A percentile compares a stretch with the other conserved stretches of the same genome.
Conservation (phyloP, 2,329 filamentous ascomycete genomes). For the Ceratocystis eucalypticola region DNA sequence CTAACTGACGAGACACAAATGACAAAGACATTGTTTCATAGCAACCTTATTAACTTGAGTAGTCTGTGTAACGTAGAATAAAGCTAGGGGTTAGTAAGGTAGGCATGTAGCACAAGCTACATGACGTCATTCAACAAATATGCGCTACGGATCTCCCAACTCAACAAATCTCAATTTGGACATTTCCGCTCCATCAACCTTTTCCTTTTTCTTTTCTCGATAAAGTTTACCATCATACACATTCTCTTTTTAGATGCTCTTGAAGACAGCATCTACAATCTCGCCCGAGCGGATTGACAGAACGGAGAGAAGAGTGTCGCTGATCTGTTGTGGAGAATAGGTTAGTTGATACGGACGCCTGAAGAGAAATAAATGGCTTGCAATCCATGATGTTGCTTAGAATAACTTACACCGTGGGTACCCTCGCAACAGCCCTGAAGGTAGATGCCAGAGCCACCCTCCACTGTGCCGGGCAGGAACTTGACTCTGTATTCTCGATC, state of each 20-base stretch:
- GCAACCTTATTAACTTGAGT: too few species aligned
- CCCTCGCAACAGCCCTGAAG: constrained; percentile 88
- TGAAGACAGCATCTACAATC: constrained; percentile 62
- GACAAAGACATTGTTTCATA: too few species aligned
- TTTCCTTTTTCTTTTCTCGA: neutral
- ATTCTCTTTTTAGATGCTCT: neutral
- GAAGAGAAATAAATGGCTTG: neutral
- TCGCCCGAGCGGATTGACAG: constrained; percentile 63
- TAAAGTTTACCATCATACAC: neutral
- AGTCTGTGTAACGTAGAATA: too few species aligned
- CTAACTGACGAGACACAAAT: too few species aligned
- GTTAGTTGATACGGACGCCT: constrained; percentile 16
- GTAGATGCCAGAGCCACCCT: constrained; percentile 67
- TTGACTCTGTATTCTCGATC: constrained; percentile 65
- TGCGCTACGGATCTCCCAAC: too few species aligned
- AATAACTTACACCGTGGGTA: constrained; percentile 68
- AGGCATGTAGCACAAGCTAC: too few species aligned
- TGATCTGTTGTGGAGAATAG: constrained; percentile 39
- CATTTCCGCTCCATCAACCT: too few species aligned
- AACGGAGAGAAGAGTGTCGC: constrained; percentile 69
- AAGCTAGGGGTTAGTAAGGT: too few species aligned
- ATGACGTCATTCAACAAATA: too few species aligned
- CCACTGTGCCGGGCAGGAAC: constrained; percentile 54
- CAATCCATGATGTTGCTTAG: constrained; percentile 8
- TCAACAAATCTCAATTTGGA: too few species aligned